Percentiles rank a stretch among this genome's conserved stretches.
Conservation (phyloP, 768 basidiomycete species). For the Russula sp. region DNA sequence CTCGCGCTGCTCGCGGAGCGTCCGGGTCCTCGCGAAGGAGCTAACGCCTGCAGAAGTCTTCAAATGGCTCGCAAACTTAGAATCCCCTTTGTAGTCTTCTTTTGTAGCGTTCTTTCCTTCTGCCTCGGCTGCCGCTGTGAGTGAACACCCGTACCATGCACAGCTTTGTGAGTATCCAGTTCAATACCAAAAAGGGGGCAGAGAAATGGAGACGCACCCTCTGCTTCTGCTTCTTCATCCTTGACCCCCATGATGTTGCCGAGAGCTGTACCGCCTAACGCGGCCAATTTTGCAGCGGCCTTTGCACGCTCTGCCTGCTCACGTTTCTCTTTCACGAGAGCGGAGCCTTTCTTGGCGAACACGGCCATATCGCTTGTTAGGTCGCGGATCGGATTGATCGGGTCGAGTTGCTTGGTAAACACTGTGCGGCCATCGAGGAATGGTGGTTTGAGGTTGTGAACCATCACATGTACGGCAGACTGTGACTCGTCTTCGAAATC, state of each 20-base stretch:
- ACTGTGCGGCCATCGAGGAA: conserved; percentile 96
- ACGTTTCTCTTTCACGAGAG: conserved; percentile 90
- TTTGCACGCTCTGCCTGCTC: conserved; percentile 96
- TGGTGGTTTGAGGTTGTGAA: conserved; percentile 95
- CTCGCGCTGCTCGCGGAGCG: conserved; percentile 92
- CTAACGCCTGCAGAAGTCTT: conserved; percentile 77
- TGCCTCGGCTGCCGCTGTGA: conserved; percentile 49
- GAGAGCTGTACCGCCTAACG: conserved; percentile 86
- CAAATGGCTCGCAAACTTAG: conserved; percentile 94
- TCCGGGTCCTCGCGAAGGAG: conserved; percentile 74
- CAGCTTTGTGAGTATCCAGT: conserved; percentile 81
- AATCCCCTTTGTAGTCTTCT: conserved; percentile 86
- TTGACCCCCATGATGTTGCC: conserved; percentile 98
- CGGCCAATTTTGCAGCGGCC: conserved; percentile 92
- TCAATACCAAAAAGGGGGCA: conserved; percentile 38
- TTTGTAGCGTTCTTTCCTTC: conserved; percentile 51
- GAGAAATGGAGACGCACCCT: conserved; percentile 56
- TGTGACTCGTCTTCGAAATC: conserved; percentile 97
- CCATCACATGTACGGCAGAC: conserved; percentile 95
- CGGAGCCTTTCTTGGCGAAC: conserved; percentile 96
- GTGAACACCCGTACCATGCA: conserved; percentile 30
- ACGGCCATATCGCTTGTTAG: conserved; percentile 91
- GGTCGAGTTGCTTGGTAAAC: conserved; percentile 94
- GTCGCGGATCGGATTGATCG: conserved; percentile 95
- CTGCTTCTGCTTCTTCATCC: conserved; percentile 90